Base-by-base conservation (phyloP, 2,329 filamentous ascomycete species). In the Venturia pyrina region DNA sequence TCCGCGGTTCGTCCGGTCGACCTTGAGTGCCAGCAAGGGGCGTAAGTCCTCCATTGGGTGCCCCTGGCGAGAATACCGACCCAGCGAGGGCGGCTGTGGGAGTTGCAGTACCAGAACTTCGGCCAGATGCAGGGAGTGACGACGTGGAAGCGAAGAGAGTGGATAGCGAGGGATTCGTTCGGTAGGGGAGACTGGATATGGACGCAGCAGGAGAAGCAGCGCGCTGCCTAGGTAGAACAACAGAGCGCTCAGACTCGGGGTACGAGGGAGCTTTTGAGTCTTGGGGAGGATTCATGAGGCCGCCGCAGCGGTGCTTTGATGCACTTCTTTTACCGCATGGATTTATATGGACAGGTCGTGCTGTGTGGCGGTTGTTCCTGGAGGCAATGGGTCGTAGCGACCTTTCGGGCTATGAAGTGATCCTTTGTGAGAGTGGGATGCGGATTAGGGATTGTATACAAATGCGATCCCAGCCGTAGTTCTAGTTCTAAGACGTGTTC, bases 181-280 rank as follows among this genome's bases (percentile, higher is more conserved):
- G 79, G 70, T 82, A 84, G 28, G 84, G 82, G 19, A 86, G 77
- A 1, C 79, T 78, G 24, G 80, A 77, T 46, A 89, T 80, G 81
- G 78, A 89, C 82, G 70, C 87, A 76, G 74, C 87, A 80, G 73
- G 89, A 65, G 78, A 65, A 8, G 56, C 56, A 21, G 40, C n/a
- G n/a, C 56, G 53, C 64, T 61, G 34, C 34, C 40, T 57, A 6
- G 59, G 59, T 11, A 62, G 59, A 28, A 44, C 24, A 19, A 62
- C 28, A 24, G 59, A 62, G 24, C 40, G 21, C 43, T 62, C 59
- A 62, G 59, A 62, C 59, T 62, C 59, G 28, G 59, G 59, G 59
- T 62, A 44, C 37, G 43, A 62, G 60, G 60, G 60, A 62, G 60
- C 37, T 40, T 62, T 62, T 28, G 43, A 62, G 60, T 43, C 43